Evolutionary conservation across 129 eudicot species (phyloP).

Genomic region (Artemisia argyi): DNA sequence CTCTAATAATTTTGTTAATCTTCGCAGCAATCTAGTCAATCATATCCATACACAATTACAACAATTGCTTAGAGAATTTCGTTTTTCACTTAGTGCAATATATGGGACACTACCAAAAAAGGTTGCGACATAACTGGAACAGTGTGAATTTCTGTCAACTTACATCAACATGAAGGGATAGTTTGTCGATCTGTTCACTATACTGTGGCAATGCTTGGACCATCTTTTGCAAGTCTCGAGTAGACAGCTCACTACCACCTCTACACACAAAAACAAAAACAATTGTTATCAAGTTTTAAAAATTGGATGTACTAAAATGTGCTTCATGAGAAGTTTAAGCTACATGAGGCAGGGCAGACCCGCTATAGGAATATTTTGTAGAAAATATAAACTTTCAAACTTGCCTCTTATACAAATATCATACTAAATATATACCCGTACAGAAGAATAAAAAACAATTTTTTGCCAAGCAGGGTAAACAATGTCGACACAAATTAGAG

Average conservation of each 20-base stretch:
- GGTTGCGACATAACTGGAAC: constrained; percentile 3
- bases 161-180: constrained; percentile 97
- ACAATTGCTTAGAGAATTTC: constrained; percentile 4
- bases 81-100: constrained; percentile 8
- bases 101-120: constrained; percentile 1
- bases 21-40: constrained; percentile 81
- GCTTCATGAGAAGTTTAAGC: constrained; percentile 2
- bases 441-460: background rate
- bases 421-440: background rate
- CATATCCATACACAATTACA: constrained; percentile 11
- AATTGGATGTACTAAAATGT: background rate
- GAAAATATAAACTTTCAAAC: background rate
- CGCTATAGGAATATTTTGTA: background rate
- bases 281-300: constrained; percentile 7
- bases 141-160: constrained; percentile 36
- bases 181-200: constrained; percentile 92
- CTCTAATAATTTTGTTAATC: constrained; percentile 73
- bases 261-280: constrained; percentile 38
- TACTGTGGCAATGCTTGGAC: constrained; percentile 97
- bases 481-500: background rate
- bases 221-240: constrained; percentile 95
- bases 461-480: background rate
- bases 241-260: constrained; percentile 77
- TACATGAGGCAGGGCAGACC: background rate
- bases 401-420: background rate